These are phyloP conservation scores for Mycotypha africana DNA, from an alignment of 371 early-diverging fungal genomes.

Conservation along the genomic window DNA sequence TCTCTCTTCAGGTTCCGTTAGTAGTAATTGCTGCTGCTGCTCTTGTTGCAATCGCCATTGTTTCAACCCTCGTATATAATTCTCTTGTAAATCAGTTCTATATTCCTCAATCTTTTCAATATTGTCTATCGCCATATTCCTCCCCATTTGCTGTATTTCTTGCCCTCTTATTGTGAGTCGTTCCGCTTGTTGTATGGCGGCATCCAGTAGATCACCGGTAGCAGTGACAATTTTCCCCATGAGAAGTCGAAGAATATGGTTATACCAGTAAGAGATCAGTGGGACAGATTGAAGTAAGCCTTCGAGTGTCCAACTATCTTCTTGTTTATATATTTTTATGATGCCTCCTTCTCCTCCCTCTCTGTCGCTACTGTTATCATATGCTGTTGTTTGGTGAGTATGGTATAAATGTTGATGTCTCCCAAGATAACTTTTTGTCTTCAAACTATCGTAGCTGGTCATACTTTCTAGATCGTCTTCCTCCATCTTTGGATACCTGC, in stretches of 20 bases:
- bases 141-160: constrained; percentile 39
- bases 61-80: constrained; percentile 32
- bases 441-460: too few species aligned
- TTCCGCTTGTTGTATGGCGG: constrained; percentile 44
- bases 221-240: constrained; percentile 51
- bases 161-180: constrained; percentile 37
- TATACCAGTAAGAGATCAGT: constrained; percentile 62
- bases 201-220: constrained; percentile 54
- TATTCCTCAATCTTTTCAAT: constrained; percentile 43
- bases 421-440: too few species aligned
- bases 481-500: too few species aligned
- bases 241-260: constrained; percentile 51
- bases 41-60: constrained; percentile 34
- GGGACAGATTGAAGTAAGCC: constrained; percentile 60
- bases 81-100: constrained; percentile 33
- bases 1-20: too few species aligned
- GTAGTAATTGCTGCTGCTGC: constrained; percentile 31
- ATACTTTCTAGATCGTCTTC: constrained; percentile 36
- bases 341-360: too few species aligned
- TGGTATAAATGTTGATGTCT: too few species aligned
- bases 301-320: constrained; percentile 62
- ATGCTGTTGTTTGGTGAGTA: too few species aligned
- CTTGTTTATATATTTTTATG: constrained; percentile 52
- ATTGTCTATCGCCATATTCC: constrained; percentile 36
- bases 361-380: too few species aligned